Evolutionary conservation across 305 asterid species (phyloP), one percentile per base, ranked within the genome.

Genomic region (Solanum chacoense): DNA sequence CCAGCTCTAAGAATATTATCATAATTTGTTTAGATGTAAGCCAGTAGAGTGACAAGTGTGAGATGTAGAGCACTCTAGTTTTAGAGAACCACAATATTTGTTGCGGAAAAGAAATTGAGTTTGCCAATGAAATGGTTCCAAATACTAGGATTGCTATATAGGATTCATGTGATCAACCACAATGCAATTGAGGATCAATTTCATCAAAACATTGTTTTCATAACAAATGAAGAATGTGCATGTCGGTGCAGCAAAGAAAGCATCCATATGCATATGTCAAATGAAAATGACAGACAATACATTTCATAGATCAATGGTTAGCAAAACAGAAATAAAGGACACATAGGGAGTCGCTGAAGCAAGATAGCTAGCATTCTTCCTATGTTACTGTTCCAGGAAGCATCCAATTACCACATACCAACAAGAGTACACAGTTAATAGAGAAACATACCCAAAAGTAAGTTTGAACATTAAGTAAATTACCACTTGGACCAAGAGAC

Each of bases 401-500:
- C 31, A 32, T 55, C 73, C 74, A 55, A 2, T 55, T 22, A 55
- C 45, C 35, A 4, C 32, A 32, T 84, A 32, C 74, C 87, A 84
- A 32, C 87, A 28, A 32, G 20, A 84, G 50, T 32, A 55, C 50
- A 59, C 29, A 59, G 32, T 31, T 31, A 32, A 26, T 28, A 29
- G 73, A 50, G 73, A 50, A 83, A 31, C 29, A 50, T 31, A 83
- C 29, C 20, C 29, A 83, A 22, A 63, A 83, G 22, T 55, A 55
- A 84, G 85, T 84, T 89, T 50, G 87, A 83, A 59, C 40, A 45
- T 18, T 18, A 85, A 85, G 74, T 8, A 85, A 28, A 93, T 89
- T 91, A 98, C 99, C 98, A 98, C 99, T 95, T 93, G 95, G 74
- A 98, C 89, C 93, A 95, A 93, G 87, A 98, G 98, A 90, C 98